Evolutionary conservation across 805 yeast species (phyloP).

Genomic region (Candida dajiaensis): DNA sequence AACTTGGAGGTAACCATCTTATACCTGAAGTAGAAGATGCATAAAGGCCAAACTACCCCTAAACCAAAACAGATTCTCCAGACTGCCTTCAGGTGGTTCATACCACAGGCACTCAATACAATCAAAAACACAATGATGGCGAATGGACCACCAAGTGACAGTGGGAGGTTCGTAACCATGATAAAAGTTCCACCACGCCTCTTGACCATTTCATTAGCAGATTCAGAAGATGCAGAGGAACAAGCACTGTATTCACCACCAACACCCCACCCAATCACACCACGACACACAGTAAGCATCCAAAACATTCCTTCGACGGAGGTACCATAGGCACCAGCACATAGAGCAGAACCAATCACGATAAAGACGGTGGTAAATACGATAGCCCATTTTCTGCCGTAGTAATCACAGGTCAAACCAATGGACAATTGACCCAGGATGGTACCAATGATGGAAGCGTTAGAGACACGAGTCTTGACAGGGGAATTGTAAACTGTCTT

Average conservation of each 20-base stretch:
- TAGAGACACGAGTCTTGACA: slow-evolving; percentile 61
- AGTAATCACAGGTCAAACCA: slow-evolving; percentile 59
- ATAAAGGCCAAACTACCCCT: slow-evolving; percentile 63
- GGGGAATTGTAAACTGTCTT: slow-evolving; percentile 31
- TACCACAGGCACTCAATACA: slow-evolving; percentile 54
- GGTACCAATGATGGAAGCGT: slow-evolving; percentile 63
- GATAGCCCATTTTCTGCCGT: slow-evolving; percentile 70
- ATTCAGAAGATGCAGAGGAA: slow-evolving; percentile 63
- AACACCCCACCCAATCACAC: slow-evolving; percentile 72
- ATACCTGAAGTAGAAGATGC: slow-evolving; percentile 66
- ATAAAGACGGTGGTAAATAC: slow-evolving; percentile 55
- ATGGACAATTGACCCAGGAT: slow-evolving; percentile 63
- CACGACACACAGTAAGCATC: slow-evolving; percentile 72
- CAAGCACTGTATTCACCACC: slow-evolving; percentile 76
- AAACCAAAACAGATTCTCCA: slow-evolving; percentile 70
- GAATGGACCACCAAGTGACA: slow-evolving; percentile 76
- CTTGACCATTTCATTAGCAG: slow-evolving; percentile 61
- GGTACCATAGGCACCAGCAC: slow-evolving; percentile 65
- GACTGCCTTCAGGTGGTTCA: slow-evolving; percentile 39
- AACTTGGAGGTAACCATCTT: slow-evolving; percentile 63
- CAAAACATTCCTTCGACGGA: slow-evolving; percentile 59
- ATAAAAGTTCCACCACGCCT: slow-evolving; percentile 62
- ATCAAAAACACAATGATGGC: slow-evolving; percentile 62
- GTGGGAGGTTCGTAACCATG: slow-evolving; percentile 66
- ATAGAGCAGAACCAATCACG: slow-evolving; percentile 57